phyloP scores from a whole-genome alignment of 2,329 filamentous ascomycete genomes.

The Mariannaea elegans region DNA sequence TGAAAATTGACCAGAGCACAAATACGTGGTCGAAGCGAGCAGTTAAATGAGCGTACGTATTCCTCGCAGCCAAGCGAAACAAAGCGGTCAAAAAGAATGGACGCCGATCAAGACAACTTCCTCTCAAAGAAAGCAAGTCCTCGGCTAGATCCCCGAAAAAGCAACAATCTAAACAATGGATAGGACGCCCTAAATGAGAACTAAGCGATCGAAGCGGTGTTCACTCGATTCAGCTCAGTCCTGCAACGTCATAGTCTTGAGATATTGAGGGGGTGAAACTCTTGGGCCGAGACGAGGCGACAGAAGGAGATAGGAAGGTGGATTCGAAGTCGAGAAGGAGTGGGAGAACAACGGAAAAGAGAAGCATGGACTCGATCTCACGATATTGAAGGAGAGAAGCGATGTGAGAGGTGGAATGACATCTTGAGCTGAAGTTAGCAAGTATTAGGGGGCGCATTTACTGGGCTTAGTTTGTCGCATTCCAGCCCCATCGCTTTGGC shows the following conservation, averaged over 20 bases:
- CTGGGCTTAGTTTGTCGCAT: conserved; percentile 33
- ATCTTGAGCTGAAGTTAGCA: conserved; percentile 32
- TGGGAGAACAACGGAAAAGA: conserved; percentile 4
- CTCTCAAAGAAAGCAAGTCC: background rate
- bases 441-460: conserved; percentile 25
- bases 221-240: conserved; percentile 36
- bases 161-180: conserved; percentile 12
- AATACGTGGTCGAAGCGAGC: conserved; percentile 12
- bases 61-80: conserved; percentile 19
- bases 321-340: conserved; percentile 11
- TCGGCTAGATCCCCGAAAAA: conserved; percentile 6
- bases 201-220: conserved; percentile 17
- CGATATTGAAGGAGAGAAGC: conserved; percentile 38
- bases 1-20: background rate
- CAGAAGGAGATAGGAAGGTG: background rate
- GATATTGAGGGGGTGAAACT: conserved; percentile 22
- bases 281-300: conserved; percentile 8
- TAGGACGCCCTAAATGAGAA: conserved; percentile 20
- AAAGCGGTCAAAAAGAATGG: conserved; percentile 25
- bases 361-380: conserved; percentile 33
- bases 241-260: conserved; percentile 40
- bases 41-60: conserved; percentile 36
- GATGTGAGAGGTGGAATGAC: conserved; percentile 39
- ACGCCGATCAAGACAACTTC: conserved; percentile 22
- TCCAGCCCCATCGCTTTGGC: conserved; percentile 36